Conservation (phyloP, 1,284 basidiomycete genomes). For the Cryptococcus neoformans region DNA sequence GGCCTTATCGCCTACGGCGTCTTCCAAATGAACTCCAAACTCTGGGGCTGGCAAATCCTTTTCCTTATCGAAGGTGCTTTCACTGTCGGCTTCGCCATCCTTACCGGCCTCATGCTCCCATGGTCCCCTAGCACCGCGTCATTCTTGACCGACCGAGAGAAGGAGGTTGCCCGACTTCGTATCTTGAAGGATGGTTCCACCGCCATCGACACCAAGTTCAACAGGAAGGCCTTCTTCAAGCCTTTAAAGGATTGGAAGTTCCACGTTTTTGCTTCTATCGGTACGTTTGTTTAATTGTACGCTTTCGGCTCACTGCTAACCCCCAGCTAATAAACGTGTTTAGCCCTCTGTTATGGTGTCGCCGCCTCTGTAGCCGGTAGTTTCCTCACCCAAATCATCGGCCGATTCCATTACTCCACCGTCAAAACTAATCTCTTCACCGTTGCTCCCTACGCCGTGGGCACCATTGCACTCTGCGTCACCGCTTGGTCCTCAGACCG, state of each 20-base stretch:
- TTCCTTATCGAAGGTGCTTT: constrained; percentile 28
- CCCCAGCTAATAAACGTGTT: too few relatives aligned
- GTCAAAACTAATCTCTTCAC: constrained; percentile 36
- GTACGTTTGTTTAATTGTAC: background rate
- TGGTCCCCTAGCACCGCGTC: constrained; percentile 3
- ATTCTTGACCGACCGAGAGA: constrained; percentile 19
- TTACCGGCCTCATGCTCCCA: constrained; percentile 17
- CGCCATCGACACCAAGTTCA: constrained; percentile 13
- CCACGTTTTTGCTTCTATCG: constrained; percentile 21
- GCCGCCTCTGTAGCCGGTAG: constrained; percentile 20
- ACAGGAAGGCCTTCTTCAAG: constrained; percentile 16
- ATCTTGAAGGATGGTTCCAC: constrained; percentile 18
- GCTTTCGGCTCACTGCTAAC: too few relatives aligned
- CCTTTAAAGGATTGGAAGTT: constrained; percentile 23
- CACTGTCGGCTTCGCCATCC: constrained; percentile 20
- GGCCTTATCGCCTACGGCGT: constrained; percentile 26
- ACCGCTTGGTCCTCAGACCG: constrained; percentile 22
- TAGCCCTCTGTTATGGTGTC: constrained; percentile 21
- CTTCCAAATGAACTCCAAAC: constrained; percentile 24
- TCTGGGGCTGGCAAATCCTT: constrained; percentile 28
- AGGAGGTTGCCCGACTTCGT: constrained; percentile 19
- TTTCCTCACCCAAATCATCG: constrained; percentile 30
- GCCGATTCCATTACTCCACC: constrained; percentile 21
- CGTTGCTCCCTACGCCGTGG: constrained; percentile 25
- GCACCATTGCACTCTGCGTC: constrained; percentile 16